phyloP scores from a whole-genome alignment of 1,139 yeast genomes.

The Protomyces pachydermus region DNA sequence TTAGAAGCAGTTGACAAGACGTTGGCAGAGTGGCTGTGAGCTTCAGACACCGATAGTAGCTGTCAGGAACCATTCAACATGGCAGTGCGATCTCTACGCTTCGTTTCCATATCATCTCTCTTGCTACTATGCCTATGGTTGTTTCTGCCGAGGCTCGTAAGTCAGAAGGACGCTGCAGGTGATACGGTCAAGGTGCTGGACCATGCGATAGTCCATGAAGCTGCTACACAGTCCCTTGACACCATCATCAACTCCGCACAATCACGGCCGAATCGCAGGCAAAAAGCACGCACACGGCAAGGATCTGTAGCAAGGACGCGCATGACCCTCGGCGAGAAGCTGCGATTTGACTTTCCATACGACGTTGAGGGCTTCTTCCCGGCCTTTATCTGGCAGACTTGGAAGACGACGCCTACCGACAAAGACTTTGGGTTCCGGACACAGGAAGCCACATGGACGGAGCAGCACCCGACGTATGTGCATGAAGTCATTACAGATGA shows the following conservation, averaged over 20 bases:
- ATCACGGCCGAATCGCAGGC: background rate
- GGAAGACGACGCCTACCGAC: constrained; percentile 59
- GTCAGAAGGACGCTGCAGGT: too few relatives aligned
- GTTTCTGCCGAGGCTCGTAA: background rate
- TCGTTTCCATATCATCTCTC: constrained; percentile 1
- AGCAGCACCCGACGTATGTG: constrained; percentile 27
- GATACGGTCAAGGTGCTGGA: too few relatives aligned
- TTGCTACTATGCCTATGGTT: constrained; percentile 1
- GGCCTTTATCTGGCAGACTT: constrained; percentile 87
- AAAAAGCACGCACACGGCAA: background rate
- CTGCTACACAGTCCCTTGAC: background rate
- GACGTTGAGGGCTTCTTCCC: constrained; percentile 50
- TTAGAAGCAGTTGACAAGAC: too few relatives aligned
- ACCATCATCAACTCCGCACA: background rate
- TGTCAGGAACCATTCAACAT: too few relatives aligned
- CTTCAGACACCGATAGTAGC: too few relatives aligned
- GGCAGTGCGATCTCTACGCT: constrained; percentile 2
- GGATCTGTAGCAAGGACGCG: background rate
- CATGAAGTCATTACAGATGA: constrained; percentile 28
- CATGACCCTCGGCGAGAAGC: background rate
- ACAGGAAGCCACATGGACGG: constrained; percentile 27
- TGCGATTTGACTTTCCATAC: constrained; percentile 7
- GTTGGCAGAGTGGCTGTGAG: too few relatives aligned
- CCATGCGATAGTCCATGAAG: background rate
- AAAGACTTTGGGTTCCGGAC: constrained; percentile 22